Percentiles rank a stretch among this genome's conserved stretches.
Conservation (phyloP, 805 yeast species). For the Candida manassasensis region DNA sequence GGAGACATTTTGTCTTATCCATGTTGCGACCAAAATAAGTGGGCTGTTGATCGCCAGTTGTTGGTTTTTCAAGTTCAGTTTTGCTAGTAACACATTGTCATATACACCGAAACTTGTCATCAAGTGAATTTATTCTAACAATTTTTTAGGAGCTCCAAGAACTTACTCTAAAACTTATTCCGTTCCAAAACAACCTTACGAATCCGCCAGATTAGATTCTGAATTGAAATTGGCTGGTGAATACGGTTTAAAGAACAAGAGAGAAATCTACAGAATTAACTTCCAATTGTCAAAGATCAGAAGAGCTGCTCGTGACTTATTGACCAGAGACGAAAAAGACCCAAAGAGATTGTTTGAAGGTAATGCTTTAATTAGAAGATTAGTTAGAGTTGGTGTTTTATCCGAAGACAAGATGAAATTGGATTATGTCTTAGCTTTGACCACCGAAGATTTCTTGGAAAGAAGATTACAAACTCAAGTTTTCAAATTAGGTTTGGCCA, state of each 20-base stretch:
- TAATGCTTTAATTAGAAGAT: conserved; percentile 99
- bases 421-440: conserved; percentile 98
- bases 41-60: too few relatives aligned
- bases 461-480: conserved; percentile 99
- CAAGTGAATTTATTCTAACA: conserved; percentile 19
- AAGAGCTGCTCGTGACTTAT: conserved; percentile 99
- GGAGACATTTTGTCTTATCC: too few relatives aligned
- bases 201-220: conserved; percentile 98
- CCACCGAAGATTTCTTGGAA: conserved; percentile 98
- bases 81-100: background rate
- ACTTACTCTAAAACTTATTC: conserved; percentile 99
- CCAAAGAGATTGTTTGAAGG: conserved; percentile 99
- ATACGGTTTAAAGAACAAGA: conserved; percentile 99
- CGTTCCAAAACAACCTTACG: conserved; percentile 99
- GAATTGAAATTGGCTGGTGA: conserved; percentile 99
- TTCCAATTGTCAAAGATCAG: conserved; percentile 99
- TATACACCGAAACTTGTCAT: too few relatives aligned
- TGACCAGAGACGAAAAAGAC: conserved; percentile 99
- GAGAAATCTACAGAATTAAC: conserved; percentile 99
- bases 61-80: background rate
- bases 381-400: conserved; percentile 98
- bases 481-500: conserved; percentile 98
- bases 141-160: conserved; percentile 85
- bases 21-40: too few relatives aligned
- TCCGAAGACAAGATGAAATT: conserved; percentile 99